These are phyloP conservation scores for Leishmania mexicana DNA, from an alignment of 208 protist species.

Conservation along the genomic window DNA sequence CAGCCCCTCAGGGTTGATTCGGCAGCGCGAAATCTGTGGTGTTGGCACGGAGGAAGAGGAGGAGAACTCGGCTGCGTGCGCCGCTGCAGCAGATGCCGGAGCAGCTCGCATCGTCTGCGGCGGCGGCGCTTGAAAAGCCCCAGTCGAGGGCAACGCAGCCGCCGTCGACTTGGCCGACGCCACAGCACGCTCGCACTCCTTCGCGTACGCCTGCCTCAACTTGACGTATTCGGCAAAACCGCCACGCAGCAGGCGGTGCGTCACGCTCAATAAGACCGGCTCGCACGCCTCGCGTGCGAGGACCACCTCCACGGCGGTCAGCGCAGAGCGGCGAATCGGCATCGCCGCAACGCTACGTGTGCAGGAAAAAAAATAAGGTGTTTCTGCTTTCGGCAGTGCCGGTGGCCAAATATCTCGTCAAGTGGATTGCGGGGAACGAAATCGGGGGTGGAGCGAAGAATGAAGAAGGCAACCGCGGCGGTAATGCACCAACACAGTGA, in stretches of 20 bases:
- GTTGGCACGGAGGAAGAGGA: neutral
- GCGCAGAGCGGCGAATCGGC: conserved; percentile 18
- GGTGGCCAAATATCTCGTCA: neutral
- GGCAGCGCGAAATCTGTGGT: conserved; percentile 14
- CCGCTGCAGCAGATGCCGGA: neutral
- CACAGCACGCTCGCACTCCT: conserved; percentile 37
- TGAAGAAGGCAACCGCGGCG: neutral
- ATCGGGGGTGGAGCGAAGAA: neutral
- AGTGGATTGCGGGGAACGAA: neutral
- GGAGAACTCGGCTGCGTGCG: neutral
- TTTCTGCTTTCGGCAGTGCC: neutral
- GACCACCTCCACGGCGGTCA: conserved; percentile 43
- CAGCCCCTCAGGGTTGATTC: conserved; percentile 74
- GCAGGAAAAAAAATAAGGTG: neutral
- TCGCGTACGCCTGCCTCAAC: conserved; percentile 38
- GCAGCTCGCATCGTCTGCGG: neutral
- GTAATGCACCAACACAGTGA: neutral
- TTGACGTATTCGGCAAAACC: conserved; percentile 62
- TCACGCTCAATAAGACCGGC: conserved; percentile 48
- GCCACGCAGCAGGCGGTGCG: conserved; percentile 68
- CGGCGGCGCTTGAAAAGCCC: neutral
- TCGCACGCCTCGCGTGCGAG: conserved; percentile 60
- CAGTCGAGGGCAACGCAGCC: neutral
- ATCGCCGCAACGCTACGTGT: conserved; percentile 8
- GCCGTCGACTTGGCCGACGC: neutral